A percentile compares a stretch with the other conserved stretches of the same genome.
Evolutionary conservation across 495 filamentous ascomycete genomes (phyloP).

Genomic region (Astrocystis sublimbata): DNA sequence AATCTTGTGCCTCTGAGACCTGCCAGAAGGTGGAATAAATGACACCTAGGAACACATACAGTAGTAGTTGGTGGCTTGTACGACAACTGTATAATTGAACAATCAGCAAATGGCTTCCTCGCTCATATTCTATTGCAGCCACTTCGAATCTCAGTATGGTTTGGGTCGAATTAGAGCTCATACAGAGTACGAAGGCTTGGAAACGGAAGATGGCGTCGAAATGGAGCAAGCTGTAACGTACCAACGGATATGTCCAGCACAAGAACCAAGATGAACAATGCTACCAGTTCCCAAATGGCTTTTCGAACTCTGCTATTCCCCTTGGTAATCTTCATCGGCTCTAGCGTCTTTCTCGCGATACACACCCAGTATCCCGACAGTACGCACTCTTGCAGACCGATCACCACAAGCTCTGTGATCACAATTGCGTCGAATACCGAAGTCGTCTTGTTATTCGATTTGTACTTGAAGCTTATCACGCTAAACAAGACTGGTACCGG

Average conservation of each 20-base stretch:
- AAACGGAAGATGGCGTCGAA: neutral
- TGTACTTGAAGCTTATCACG: constrained; percentile 49
- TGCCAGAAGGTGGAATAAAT: too few relatives aligned
- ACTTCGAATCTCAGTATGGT: neutral
- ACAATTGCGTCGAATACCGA: constrained; percentile 56
- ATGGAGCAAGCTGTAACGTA: neutral
- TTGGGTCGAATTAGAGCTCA: neutral
- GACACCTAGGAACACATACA: too few relatives aligned
- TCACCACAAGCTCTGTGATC: constrained; percentile 57
- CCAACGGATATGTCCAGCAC: constrained; percentile 37
- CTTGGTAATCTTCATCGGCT: constrained; percentile 34
- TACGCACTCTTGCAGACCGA: constrained; percentile 58
- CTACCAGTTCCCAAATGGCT: constrained; percentile 43
- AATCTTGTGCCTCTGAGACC: too few relatives aligned
- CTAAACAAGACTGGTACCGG: constrained; percentile 49
- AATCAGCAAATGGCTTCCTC: constrained; percentile 24
- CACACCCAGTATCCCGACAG: constrained; percentile 61
- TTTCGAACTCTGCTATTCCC: constrained; percentile 4
- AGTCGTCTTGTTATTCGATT: constrained; percentile 38
- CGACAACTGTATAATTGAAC: constrained; percentile 28
- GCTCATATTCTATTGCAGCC: neutral
- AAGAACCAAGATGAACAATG: constrained; percentile 54
- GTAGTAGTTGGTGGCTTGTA: constrained; percentile 56
- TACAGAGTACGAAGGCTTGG: neutral
- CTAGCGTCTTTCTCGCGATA: constrained; percentile 54